Base-by-base conservation (phyloP, 75 land plant species). In the Picea sitchensis region DNA sequence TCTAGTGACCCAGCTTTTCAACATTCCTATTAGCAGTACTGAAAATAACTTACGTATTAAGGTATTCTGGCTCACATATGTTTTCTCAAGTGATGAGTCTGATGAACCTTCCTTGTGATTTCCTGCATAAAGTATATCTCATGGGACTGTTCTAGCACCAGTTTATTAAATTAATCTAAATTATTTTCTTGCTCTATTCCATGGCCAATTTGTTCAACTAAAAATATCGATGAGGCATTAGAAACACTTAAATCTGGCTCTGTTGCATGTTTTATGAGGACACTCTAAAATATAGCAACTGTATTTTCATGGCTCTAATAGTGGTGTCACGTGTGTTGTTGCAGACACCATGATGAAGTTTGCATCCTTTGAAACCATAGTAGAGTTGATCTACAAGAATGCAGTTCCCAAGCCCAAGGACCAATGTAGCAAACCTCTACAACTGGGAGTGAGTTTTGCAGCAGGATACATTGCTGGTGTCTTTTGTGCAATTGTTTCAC, bases 321-420 rank as follows among this genome's bases (percentile, higher is more conserved):
- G 8, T 47, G n/a, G 51, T 71, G 56, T 9, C 5, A 32, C 21
- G 20, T 58, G 7, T 5, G 20, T 54, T 78, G 62, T 77, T 69
- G 59, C 94, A 95, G 98, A 93, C 79, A 94, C 97, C 1, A 95
- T 95, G 98, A 93, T 93, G 96, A 95, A 95, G 77, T 93, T 95
- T 88, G 90, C 96, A 4, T 87, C 94, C 44, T 95, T 93, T 78
- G 98, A 95, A 78, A 90, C 83, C 0, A 89, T 88, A 20, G 94
- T 95, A 41, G 98, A 95, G 85, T 72, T 83, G 60, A 65, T 95
- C 0, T 95, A 95, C 85, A 89, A 88, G 76, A 61, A 93, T 72
- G 92, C 79, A 21, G 88, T 93, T 18, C 96, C 96, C 18, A 67
- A 76, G 0, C 95, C 97, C 1, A 95, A 93, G 83, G 85, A 86